phyloP scores from a whole-genome alignment of 345 rosid species.

The Ceriops tagal region DNA sequence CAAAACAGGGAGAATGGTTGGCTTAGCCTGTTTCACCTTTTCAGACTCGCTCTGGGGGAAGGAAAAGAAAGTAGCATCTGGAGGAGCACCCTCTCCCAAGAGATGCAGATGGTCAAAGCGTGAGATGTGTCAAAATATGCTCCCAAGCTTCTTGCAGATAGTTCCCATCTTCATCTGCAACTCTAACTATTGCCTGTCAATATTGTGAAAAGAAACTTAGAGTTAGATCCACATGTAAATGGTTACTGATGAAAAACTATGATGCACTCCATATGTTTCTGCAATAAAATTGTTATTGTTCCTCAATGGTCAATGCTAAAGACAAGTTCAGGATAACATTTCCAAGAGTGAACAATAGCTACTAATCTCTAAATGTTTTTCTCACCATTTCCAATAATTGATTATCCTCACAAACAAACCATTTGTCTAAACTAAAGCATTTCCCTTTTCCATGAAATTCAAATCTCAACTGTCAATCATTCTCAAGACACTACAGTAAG shows the following conservation, averaged over 20 bases:
- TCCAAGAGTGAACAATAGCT: neutral
- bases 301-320: neutral
- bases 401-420: neutral
- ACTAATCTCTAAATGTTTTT: neutral
- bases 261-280: neutral
- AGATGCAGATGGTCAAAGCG: slow-evolving; percentile 98
- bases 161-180: slow-evolving; percentile 99
- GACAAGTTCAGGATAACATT: neutral
- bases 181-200: slow-evolving; percentile 71
- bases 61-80: slow-evolving; percentile 93
- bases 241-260: neutral
- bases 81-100: slow-evolving; percentile 98
- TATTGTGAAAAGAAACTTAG: slow-evolving; percentile 19
- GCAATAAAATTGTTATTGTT: neutral
- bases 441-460: neutral
- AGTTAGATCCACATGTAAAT: slow-evolving; percentile 19
- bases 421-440: neutral
- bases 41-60: slow-evolving; percentile 81
- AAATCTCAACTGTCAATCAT: neutral
- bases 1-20: slow-evolving; percentile 65
- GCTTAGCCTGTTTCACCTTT: slow-evolving; percentile 69
- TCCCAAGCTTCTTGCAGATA: slow-evolving; percentile 99
- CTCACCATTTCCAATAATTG: neutral
- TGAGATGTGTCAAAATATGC: slow-evolving; percentile 93
- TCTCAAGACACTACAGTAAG: neutral